Base-by-base conservation (phyloP, 345 rosid genomes). In the Brassica incana region DNA sequence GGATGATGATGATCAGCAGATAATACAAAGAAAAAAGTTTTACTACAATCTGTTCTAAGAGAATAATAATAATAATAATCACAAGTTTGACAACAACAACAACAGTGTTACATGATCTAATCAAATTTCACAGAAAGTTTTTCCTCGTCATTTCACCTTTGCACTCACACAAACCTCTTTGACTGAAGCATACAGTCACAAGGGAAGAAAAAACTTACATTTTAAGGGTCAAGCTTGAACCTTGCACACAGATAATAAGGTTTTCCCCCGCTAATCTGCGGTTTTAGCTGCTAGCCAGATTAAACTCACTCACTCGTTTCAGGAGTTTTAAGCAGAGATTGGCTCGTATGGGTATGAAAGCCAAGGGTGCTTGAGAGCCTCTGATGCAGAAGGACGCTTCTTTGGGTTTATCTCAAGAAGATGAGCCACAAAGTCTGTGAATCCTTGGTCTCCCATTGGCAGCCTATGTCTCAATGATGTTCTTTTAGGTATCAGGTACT, bases 401-500 rank as follows among this genome's bases (percentile, higher is more conserved):
- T 87, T 91, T 38, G 99, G 99, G 88, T 93, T 93, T 67, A 92
- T 84, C 85, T 95, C 98, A 29, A 95, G 97, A 85, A 95, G 88
- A 88, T 95, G 89, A 33, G 86, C 83, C 9, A 95, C 97, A 81
- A 95, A 95, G 72, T 95, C 99, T 36, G 88, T 88, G 87, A 95
- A 95, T 35, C 97, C 99, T 85, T 92, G 99, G 79, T 95, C 99
- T 16, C 97, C 99, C 99, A 95, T 93, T 12, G 95, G 99, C 72
- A 95, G 81, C 58, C 99, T 84, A 76, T 93, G 99, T 85, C 97
- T 87, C 83, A 95, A 73, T 9, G 97, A 93, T 68, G 98, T 91
- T 88, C 91, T 90, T 83, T 95, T 95, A 0, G 98, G 97, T 77
- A 95, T 92, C 76, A 95, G 74, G 82, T 91, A 93, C 82, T 95